Conservation (phyloP, 1,284 basidiomycete species). For the Phylloboletellus chloephorus region DNA sequence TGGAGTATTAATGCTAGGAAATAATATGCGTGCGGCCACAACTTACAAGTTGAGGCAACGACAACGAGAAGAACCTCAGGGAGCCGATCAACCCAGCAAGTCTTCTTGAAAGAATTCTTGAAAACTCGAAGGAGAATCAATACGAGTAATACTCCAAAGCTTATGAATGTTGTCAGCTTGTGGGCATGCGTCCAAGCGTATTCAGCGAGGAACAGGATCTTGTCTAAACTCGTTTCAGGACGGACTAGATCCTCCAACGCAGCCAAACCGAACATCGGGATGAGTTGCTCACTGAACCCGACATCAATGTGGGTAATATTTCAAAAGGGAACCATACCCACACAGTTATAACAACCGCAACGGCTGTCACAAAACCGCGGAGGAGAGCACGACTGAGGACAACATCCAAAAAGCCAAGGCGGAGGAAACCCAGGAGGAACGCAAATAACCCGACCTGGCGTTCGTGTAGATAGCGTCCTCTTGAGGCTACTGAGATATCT, state of each 20-base stretch:
- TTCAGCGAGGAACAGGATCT: conserved; percentile 70
- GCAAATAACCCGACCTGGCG: conserved; percentile 79
- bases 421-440: conserved; percentile 80
- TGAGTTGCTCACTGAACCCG: conserved; percentile 65
- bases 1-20: conserved; percentile 1
- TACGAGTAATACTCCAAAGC: conserved; percentile 58
- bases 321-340: conserved; percentile 31
- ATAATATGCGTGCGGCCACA: neutral
- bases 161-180: conserved; percentile 64
- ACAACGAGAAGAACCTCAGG: conserved; percentile 84
- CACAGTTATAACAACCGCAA: conserved; percentile 73
- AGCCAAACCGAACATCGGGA: conserved; percentile 75
- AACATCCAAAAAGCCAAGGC: conserved; percentile 92
- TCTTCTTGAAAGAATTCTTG: conserved; percentile 48
- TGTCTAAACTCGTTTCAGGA: conserved; percentile 67
- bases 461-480: neutral
- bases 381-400: conserved; percentile 86
- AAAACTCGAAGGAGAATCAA: conserved; percentile 58
- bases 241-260: conserved; percentile 49
- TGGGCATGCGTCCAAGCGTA: conserved; percentile 58
- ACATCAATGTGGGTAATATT: conserved; percentile 5
- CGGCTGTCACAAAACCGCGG: conserved; percentile 81
- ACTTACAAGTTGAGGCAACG: conserved; percentile 71
- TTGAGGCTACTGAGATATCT: conserved; percentile 11
- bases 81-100: conserved; percentile 66